Evolutionary conservation across 192 early-diverging fungal genomes (phyloP).

Genomic region (Coemansia sp.): DNA sequence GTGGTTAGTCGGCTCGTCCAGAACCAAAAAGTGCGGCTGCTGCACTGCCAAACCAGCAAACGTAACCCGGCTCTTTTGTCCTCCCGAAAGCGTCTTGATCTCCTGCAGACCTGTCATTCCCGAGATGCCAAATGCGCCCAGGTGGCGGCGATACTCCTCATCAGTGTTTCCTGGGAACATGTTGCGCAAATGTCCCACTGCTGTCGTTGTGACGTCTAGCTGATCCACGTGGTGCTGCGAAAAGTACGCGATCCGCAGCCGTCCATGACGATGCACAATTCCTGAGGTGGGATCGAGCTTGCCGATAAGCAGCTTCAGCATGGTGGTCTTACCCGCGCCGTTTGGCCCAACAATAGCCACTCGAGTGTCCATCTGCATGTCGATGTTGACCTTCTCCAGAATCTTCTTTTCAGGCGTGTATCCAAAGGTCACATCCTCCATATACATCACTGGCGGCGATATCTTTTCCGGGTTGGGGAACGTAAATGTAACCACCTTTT

Average conservation of each 20-base stretch:
- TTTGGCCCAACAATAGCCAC: slow-evolving; percentile 99
- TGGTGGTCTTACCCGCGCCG: slow-evolving; percentile 97
- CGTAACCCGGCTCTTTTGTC: slow-evolving; percentile 94
- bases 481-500: slow-evolving; percentile 76
- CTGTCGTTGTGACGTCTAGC: slow-evolving; percentile 77
- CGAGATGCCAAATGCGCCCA: slow-evolving; percentile 94
- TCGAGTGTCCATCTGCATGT: slow-evolving; percentile 95
- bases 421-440: slow-evolving; percentile 87
- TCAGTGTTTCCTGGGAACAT: slow-evolving; percentile 89
- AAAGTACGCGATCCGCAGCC: slow-evolving; percentile 91
- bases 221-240: slow-evolving; percentile 98
- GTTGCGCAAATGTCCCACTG: slow-evolving; percentile 84
- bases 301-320: slow-evolving; percentile 89
- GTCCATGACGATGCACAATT: slow-evolving; percentile 84
- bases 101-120: slow-evolving; percentile 94
- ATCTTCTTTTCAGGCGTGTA: slow-evolving; percentile 82
- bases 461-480: slow-evolving; percentile 93
- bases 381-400: slow-evolving; percentile 80
- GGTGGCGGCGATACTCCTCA: slow-evolving; percentile 92
- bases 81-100: slow-evolving; percentile 93
- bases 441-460: slow-evolving; percentile 94
- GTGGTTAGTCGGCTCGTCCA: slow-evolving; percentile 98
- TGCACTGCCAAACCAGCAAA: slow-evolving; percentile 91
- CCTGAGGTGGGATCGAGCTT: slow-evolving; percentile 77
- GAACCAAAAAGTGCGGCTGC: slow-evolving; percentile 89